Base-by-base conservation (phyloP, 257 asterid species). In the Avicennia marina region DNA sequence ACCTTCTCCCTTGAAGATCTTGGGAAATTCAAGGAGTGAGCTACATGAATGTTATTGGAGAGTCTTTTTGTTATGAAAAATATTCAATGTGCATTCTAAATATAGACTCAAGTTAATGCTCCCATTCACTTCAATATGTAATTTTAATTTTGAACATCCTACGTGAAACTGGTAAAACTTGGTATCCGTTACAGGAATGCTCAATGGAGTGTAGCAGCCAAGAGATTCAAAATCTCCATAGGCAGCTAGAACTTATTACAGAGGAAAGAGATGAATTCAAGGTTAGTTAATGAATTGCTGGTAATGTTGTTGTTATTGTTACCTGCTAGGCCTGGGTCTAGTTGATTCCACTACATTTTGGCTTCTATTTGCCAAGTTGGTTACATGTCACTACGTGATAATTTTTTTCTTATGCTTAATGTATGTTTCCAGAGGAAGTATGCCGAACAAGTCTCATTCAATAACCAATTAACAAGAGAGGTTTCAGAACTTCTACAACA, bases 221-320 rank as follows among this genome's bases (percentile, higher is more conserved):
- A 74, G 95, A 93, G 81, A 65, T 75, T 17, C 73, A 83, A 71
- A 77, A 70, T 72, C 80, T 93, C 53, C 89, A 36, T 7, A 77
- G 71, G 47, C 94, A 86, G 73, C 67, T 93, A 48, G 70, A 81
- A 63, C 60, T 73, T 53, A 70, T 84, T 38, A 72, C 44, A 1
- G 84, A 86, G 66, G 99, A 89, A 74, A 86, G 96, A 67, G 91
- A 93, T 67, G 81, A 74, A 45, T 74, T 86, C 61, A 79, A 80
- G 99, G 99, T 86, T 60, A 55, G 88, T 11, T 36, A 4, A 8
- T 36, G 10, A 29, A 3, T 29, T 29, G 33, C n/a, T n/a, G 33
- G 7, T 29, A 7, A 29, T 29, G 33, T 48, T 56, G 41, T n/a
- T n/a, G n/a, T n/a, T n/a, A n/a, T n/a, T n/a, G n/a, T n/a, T n/a